Base-by-base conservation (phyloP, 2,329 filamentous ascomycete species). In the Calonectria montana region DNA sequence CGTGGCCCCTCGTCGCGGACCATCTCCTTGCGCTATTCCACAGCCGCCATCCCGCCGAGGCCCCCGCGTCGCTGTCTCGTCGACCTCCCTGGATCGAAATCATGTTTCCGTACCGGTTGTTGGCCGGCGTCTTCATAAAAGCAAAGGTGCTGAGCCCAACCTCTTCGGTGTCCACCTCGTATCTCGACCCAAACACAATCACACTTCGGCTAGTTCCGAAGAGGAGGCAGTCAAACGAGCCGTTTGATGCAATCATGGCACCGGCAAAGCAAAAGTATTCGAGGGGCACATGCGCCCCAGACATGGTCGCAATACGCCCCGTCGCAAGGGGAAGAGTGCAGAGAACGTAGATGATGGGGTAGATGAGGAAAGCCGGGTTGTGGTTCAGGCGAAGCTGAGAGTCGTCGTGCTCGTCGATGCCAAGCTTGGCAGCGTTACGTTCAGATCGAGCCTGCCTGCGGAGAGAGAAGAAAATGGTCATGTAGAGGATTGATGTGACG, bases 281-380 rank as follows among this genome's bases (percentile, higher is more conserved):
- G 1, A 90, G 83, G 0, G 88, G 86, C 4, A 91, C 85, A 0
- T 83, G 62, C 12, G 84, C 82, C 1, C 89, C 88, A 0, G 88
- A 87, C 88, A 94, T 92, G 23, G 87, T 87, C 18, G 88, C 88
- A 77, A 94, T 91, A 71, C 92, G 89, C 16, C 91, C 91, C 0
- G 89, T 86, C 5, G 91, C 91, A 0, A 94, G 85, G 0, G 92
- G 92, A 0, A 91, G 86, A 0, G 92, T 94, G 78, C 92, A 92
- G n/a, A 92, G 76, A 8, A 93, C 87, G 79, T 94, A 94, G 73
- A 94, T 91, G 74, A 92, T 78, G 0, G 92, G 92, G 72, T 94
- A 94, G 9, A 93, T 85, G 35, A 93, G 90, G 73, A 93, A 91
- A 10, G 89, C 86, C 6, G 86, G 87, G 71, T 88, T 86, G 71